Evolutionary conservation across 345 rosid species (phyloP), one percentile per base, ranked within the genome.

Genomic region (Sisymbrium altissimum): DNA sequence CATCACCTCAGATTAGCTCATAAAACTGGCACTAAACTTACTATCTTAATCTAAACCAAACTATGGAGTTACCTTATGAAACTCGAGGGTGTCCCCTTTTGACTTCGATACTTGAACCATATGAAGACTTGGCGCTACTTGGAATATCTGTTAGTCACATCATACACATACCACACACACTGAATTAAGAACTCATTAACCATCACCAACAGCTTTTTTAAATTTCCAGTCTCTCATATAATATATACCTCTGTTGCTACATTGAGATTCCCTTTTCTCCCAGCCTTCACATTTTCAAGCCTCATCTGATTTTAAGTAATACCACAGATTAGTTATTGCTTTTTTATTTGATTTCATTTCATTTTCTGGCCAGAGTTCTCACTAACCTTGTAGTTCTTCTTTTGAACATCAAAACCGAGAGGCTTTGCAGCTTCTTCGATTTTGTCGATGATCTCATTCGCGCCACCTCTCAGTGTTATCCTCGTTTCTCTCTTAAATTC

Each of bases 11-110:
- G 1, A 3, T 69, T 70, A 76, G 66, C 66, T 63, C 45, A 54
- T 17, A 6, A 40, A 69, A 59, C 72, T 6, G 0, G 15, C 36
- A 23, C 4, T 10, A 6, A 68, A 30, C 7, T 6, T 53, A 43
- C 35, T 0, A 69, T 23, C 11, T 7, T 68, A 30, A 5, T 40
- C 32, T 29, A 66, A 21, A 67, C 50, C 7, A 68, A 66, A 18
- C 49, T 33, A 60, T n/a, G 13, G 21, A 40, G 43, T 30, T 83
- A 91, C 97, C 97, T 87, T 91, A 43, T 89, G 93, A 66, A 92
- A 95, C 74, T 95, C 99, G 55, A 95, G 79, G 12, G 99, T 95
- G 77, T 95, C 97, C n/a, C 99, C 99, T 78, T 90, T 91, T 1
- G 97, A 88, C 77, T 95, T 95, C 10, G 96, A 87, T 38, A 95